Percentiles rank a stretch among this genome's conserved stretches.
These are phyloP conservation scores for Crithidia bombi DNA, from an alignment of 208 protist genomes.

Conservation along the genomic window DNA sequence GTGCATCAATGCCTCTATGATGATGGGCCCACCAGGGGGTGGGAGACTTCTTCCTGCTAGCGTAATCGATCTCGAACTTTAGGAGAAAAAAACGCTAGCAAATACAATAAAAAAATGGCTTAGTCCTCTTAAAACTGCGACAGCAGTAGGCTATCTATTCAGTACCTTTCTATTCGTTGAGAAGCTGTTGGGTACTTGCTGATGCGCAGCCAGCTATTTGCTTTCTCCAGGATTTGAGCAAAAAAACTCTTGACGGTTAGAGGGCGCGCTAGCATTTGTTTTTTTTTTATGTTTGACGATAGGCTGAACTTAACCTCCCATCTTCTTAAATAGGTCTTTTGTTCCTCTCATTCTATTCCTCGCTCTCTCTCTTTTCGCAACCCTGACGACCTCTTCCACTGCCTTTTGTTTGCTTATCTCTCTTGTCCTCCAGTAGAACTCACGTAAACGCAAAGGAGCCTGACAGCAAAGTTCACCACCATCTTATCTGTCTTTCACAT, in stretches of 20 bases:
- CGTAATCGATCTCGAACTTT: constrained; percentile 59
- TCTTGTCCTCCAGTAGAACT: constrained; percentile 7
- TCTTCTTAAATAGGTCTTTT: background rate
- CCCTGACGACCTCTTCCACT: no score
- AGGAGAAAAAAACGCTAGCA: background rate
- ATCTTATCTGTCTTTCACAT: constrained; percentile 6
- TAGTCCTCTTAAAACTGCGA: no score
- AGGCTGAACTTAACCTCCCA: background rate
- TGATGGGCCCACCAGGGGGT: constrained; percentile 21
- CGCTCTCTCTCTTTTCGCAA: background rate
- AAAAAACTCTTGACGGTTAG: no score
- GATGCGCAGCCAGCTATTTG: no score
- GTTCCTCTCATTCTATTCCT: background rate
- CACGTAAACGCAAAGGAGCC: background rate
- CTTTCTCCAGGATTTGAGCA: no score
- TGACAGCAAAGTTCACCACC: background rate
- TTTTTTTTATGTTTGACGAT: background rate
- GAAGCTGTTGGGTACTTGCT: no score
- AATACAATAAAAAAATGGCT: background rate
- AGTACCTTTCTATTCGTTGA: no score
- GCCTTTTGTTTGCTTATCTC: constrained; percentile 3
- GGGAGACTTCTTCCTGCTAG: constrained; percentile 34
- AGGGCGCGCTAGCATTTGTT: no score
- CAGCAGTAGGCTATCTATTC: no score
- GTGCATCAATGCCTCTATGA: constrained; percentile 64